Percentiles rank a stretch among this genome's conserved stretches.
These are phyloP conservation scores for Termitomyces titanicus DNA, from an alignment of 768 basidiomycete genomes.

Conservation along the genomic window DNA sequence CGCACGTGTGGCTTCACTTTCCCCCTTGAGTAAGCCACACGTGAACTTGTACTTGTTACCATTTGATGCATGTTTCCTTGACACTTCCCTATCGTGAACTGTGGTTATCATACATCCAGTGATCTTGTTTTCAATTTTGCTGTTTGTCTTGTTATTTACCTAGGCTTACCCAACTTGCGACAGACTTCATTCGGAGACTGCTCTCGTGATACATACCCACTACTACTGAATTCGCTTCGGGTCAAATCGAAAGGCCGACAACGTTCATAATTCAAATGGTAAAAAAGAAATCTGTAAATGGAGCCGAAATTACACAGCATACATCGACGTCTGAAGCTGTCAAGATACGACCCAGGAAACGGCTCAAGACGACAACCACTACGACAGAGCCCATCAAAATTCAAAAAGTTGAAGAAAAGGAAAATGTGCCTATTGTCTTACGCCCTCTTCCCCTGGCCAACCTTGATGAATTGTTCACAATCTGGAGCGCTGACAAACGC, in stretches of 20 bases:
- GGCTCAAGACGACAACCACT: background rate
- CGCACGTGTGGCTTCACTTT: too few species aligned
- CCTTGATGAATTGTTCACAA: conserved; percentile 28
- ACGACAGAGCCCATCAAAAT: background rate
- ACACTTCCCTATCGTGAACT: too few species aligned
- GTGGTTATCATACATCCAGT: too few species aligned
- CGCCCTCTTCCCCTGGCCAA: conserved; percentile 18
- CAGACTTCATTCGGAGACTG: background rate
- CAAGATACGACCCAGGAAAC: conserved; percentile 7
- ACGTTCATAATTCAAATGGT: background rate
- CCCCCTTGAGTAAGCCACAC: too few species aligned
- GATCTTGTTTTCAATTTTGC: background rate
- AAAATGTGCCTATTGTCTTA: background rate
- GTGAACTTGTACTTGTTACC: too few species aligned
- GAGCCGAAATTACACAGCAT: background rate
- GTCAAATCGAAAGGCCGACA: background rate
- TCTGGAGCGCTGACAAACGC: conserved; percentile 35
- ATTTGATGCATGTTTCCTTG: too few species aligned
- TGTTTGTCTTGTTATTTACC: background rate
- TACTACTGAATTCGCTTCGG: too few species aligned
- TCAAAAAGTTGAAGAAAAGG: conserved; percentile 7
- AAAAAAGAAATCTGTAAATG: background rate
- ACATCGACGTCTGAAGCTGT: conserved; percentile 14
- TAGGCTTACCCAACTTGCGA: background rate
- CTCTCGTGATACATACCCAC: background rate